Conservation (phyloP, 345 rosid species). For the Citrus hindsii region DNA sequence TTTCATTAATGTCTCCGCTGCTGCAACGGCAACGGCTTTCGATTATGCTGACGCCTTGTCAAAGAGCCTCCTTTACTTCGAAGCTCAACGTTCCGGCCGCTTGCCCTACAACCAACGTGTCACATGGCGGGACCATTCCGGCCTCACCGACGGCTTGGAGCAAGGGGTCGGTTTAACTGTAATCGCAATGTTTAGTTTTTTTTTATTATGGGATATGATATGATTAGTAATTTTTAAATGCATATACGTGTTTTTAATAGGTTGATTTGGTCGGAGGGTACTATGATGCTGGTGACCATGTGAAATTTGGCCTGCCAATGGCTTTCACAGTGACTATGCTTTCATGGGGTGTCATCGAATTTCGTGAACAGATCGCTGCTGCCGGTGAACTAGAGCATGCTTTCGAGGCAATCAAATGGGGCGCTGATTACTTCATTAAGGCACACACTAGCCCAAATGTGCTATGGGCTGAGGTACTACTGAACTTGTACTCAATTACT, state of each 20-base stretch:
- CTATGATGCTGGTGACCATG: constrained; percentile 95
- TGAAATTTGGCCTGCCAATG: constrained; percentile 95
- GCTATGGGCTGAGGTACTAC: constrained; percentile 73
- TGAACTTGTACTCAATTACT: background rate
- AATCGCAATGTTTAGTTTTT: background rate
- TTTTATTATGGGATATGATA: background rate
- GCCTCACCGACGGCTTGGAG: constrained; percentile 88
- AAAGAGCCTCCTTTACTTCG: constrained; percentile 90
- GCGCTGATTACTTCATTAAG: constrained; percentile 88
- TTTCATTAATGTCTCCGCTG: background rate
- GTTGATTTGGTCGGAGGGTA: constrained; percentile 98
- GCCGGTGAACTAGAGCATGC: constrained; percentile 79
- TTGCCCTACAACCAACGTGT: constrained; percentile 83
- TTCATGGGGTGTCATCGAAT: constrained; percentile 82
- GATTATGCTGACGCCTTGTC: constrained; percentile 76
- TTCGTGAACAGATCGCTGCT: constrained; percentile 50
- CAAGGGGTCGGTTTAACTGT: constrained; percentile 64
- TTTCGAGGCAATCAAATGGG: constrained; percentile 90
- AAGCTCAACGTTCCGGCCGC: constrained; percentile 89
- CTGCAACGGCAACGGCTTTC: constrained; percentile 9
- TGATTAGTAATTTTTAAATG: background rate
- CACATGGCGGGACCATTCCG: constrained; percentile 92
- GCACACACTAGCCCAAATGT: constrained; percentile 86
- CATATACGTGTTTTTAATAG: constrained; percentile 19
- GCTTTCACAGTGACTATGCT: constrained; percentile 94